Evolutionary conservation across 192 early-diverging fungal species (phyloP).

Genomic region (Coemansia sp.): DNA sequence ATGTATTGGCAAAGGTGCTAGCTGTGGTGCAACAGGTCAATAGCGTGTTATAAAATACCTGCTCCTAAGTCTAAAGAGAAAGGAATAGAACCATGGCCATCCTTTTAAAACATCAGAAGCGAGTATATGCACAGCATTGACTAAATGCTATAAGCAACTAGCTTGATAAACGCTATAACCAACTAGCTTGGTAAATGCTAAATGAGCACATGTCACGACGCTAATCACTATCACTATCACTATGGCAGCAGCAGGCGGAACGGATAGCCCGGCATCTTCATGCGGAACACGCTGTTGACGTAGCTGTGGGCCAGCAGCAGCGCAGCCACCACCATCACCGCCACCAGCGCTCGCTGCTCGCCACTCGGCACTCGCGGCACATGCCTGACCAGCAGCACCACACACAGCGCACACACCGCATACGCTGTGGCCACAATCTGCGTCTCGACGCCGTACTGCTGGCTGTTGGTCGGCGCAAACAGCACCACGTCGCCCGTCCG

Average conservation of each 20-base stretch:
- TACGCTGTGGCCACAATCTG: conserved; percentile 52
- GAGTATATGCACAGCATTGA: too few species aligned
- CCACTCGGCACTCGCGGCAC: conserved; percentile 32
- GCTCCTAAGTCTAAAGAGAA: too few species aligned
- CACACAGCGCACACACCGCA: conserved; percentile 41
- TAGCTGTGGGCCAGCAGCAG: conserved; percentile 48
- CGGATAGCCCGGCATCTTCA: conserved; percentile 50
- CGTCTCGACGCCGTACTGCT: conserved; percentile 50
- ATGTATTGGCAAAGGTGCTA: not conserved
- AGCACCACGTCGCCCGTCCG: conserved; percentile 30
- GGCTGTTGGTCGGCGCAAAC: conserved; percentile 42
- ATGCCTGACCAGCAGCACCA: conserved; percentile 47
- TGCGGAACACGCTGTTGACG: conserved; percentile 51
- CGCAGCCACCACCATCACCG: conserved; percentile 31
- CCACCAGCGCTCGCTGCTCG: conserved; percentile 45
- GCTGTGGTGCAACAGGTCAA: too few species aligned
- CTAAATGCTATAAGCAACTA: too few species aligned
- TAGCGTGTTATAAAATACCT: too few species aligned
- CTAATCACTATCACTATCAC: not conserved
- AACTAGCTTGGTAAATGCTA: too few species aligned
- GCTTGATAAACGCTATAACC: too few species aligned
- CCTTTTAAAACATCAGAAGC: too few species aligned
- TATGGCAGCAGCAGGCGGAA: conserved; percentile 44
- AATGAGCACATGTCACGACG: not conserved
- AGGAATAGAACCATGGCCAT: too few species aligned